A percentile compares a stretch with the other conserved stretches of the same genome.
Conservation (phyloP, 768 basidiomycete genomes). For the Tulasnella sp. region DNA sequence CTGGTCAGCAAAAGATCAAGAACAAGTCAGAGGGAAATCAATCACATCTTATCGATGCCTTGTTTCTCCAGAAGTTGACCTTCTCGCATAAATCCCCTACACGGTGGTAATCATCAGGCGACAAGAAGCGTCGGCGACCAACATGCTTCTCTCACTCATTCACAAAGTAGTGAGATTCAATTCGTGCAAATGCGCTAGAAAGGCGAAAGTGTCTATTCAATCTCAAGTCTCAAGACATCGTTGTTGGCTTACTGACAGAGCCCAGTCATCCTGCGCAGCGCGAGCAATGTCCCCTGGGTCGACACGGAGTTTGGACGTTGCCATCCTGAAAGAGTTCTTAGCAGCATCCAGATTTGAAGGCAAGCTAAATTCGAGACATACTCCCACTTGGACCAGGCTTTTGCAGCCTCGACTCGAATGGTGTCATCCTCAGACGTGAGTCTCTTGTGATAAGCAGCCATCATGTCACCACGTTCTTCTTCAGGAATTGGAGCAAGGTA, state of each 20-base stretch:
- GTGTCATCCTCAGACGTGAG: constrained; percentile 62
- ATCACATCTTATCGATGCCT: constrained; percentile 77
- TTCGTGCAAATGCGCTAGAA: constrained; percentile 66
- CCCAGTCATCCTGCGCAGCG: constrained; percentile 62
- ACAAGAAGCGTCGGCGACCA: constrained; percentile 27
- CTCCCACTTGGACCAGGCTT: constrained; percentile 89
- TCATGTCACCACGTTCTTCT: constrained; percentile 63
- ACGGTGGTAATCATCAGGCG: not conserved
- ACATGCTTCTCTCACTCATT: not conserved
- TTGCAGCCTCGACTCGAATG: constrained; percentile 55
- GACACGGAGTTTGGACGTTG: constrained; percentile 61
- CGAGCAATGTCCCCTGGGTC: constrained; percentile 56
- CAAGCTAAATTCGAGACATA: constrained; percentile 29
- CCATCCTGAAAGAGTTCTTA: constrained; percentile 52
- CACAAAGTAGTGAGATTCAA: constrained; percentile 34
- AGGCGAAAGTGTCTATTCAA: not conserved
- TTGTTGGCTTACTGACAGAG: constrained; percentile 40
- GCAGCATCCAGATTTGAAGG: not conserved
- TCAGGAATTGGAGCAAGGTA: constrained; percentile 74
- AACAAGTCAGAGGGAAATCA: constrained; percentile 17
- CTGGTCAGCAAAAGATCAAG: not conserved
- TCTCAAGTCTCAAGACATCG: not conserved
- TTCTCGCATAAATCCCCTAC: constrained; percentile 74
- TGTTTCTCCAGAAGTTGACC: constrained; percentile 77
- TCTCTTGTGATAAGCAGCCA: constrained; percentile 72